Conservation (phyloP, 1,139 yeast genomes). For the Barnettozyma hawaiiensis region DNA sequence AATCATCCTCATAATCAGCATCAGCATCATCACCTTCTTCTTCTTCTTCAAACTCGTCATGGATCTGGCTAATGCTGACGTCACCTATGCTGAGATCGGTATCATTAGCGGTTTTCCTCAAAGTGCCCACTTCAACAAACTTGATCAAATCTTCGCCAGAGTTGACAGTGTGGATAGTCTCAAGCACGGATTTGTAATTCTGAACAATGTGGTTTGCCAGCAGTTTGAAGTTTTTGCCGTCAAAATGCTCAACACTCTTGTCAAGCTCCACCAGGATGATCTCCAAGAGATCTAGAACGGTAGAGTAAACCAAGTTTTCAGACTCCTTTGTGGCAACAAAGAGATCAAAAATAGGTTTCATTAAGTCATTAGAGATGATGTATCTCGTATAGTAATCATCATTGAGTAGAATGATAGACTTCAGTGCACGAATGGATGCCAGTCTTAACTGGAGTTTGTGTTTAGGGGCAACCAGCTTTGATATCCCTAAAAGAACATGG, state of each 20-base stretch:
- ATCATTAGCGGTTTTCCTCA: conserved; percentile 11
- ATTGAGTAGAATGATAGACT: conserved; percentile 51
- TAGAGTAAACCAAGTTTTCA: conserved; percentile 67
- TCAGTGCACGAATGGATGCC: conserved; percentile 61
- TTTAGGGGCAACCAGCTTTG: conserved; percentile 36
- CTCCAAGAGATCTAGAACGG: conserved; percentile 68
- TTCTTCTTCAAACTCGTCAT: neutral
- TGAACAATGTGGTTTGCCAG: conserved; percentile 47
- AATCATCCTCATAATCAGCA: neutral
- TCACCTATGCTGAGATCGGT: conserved; percentile 10
- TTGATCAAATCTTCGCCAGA: conserved; percentile 29
- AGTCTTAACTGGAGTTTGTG: conserved; percentile 49
- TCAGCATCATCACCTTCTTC: too few species aligned
- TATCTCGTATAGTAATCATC: conserved; percentile 55
- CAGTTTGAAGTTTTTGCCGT: conserved; percentile 38
- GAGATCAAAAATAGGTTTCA: conserved; percentile 46
- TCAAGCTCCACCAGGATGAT: conserved; percentile 35
- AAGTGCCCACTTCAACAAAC: conserved; percentile 18
- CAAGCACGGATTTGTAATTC: conserved; percentile 38
- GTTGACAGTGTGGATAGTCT: conserved; percentile 30
- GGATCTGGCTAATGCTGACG: conserved; percentile 2
- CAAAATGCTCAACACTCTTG: conserved; percentile 26
- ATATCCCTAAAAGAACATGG: conserved; percentile 48
- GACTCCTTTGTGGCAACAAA: conserved; percentile 45
- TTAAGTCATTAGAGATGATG: conserved; percentile 50